These are phyloP conservation scores for Russula ochroleuca DNA, from an alignment of 768 basidiomycete species.

Conservation along the genomic window DNA sequence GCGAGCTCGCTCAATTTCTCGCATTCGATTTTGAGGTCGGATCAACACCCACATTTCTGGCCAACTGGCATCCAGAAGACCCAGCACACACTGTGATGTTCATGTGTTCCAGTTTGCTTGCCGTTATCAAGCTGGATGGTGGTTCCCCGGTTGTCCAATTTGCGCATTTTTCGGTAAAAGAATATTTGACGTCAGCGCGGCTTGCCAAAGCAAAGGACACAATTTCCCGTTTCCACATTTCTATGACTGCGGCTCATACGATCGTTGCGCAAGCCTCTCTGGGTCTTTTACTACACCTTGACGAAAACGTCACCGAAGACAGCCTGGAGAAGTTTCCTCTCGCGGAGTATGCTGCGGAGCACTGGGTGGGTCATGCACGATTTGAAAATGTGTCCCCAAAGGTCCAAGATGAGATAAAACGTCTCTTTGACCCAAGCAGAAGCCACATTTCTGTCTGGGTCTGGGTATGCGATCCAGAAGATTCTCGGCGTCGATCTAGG, in stretches of 20 bases:
- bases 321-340: background rate
- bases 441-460: background rate
- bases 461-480: background rate
- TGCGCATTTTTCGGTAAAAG: background rate
- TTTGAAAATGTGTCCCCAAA: background rate
- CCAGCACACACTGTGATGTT: background rate
- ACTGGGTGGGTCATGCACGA: slow-evolving; percentile 24
- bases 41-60: background rate
- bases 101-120: background rate
- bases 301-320: background rate
- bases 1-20: slow-evolving; percentile 4
- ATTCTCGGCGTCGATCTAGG: background rate
- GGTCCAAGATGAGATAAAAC: background rate
- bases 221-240: background rate
- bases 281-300: no score
- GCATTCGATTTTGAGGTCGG: background rate
- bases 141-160: no score
- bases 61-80: background rate
- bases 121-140: background rate
- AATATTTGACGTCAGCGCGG: background rate
- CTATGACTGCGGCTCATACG: no score
- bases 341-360: slow-evolving; percentile 34
- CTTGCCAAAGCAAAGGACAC: no score
- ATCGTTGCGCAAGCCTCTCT: no score
- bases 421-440: background rate